A percentile compares a stretch with the other conserved stretches of the same genome.
These are phyloP conservation scores for Tremellales sp. DNA, from an alignment of 1,284 basidiomycete species.

Conservation along the genomic window DNA sequence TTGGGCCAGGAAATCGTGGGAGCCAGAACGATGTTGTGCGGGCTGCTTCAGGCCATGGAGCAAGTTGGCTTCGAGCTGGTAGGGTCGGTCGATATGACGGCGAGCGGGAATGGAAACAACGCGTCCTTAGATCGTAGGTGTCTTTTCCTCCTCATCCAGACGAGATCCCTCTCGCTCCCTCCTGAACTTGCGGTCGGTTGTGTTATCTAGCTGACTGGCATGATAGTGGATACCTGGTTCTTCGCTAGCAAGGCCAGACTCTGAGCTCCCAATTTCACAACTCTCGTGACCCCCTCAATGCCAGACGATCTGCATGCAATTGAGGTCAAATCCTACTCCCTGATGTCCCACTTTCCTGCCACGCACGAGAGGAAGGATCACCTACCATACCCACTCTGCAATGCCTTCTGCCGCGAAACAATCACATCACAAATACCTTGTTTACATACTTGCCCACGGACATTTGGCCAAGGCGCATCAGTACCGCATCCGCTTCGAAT, in stretches of 20 bases:
- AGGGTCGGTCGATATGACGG: conserved; percentile 1
- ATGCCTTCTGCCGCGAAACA: neutral
- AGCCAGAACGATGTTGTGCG: conserved; percentile 25
- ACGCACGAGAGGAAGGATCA: too few species aligned
- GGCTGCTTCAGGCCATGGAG: conserved; percentile 34
- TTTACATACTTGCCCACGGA: conserved; percentile 3
- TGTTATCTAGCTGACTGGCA: neutral
- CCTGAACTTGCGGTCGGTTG: neutral
- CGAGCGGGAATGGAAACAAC: conserved; percentile 1
- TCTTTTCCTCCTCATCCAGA: neutral
- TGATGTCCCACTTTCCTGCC: too few species aligned
- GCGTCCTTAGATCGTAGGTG: conserved; percentile 23
- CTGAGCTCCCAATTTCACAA: too few species aligned
- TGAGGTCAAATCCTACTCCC: too few species aligned
- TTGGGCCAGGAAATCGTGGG: conserved; percentile 24
- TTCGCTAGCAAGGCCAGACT: conserved; percentile 38
- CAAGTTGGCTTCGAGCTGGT: conserved; percentile 26
- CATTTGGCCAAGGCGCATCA: conserved; percentile 35
- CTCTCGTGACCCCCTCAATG: too few species aligned
- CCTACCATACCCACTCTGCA: neutral
- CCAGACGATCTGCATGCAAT: too few species aligned
- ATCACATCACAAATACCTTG: neutral
- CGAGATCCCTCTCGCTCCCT: neutral
- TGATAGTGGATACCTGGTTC: conserved; percentile 43
- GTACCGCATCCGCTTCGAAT: conserved; percentile 73